Base-by-base conservation (phyloP, 306 rosid species). In the Datisca glomerata region DNA sequence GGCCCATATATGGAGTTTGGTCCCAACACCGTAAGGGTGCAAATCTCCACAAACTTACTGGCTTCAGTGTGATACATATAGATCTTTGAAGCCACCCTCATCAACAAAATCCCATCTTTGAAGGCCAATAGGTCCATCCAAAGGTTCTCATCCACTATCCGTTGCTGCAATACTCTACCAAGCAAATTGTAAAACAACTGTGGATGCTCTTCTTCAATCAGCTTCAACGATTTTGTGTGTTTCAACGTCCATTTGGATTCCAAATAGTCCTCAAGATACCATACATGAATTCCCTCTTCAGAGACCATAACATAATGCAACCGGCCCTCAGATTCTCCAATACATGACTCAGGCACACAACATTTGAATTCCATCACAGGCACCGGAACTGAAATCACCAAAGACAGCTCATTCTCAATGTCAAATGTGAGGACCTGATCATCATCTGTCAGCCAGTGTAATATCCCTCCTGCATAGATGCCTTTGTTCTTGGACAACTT, bases 71-170 rank as follows among this genome's bases (percentile, higher is more conserved):
- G 63, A 41, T 65, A 72, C 5, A 51, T 36, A 55, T 63, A 80
- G 2, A 80, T 9, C 19, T 27, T 36, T 14, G 28, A 21, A 12
- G 41, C 54, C 18, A 79, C 78, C 56, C 65, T 75, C 55, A 75
- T 41, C 1, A 80, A 49, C 38, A 75, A 36, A 13, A 63, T 3
- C 18, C 77, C 85, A 18, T 72, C 85, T 41, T 60, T 60, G 51
- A 72, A 75, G 4, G 69, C 72, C 3, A 72, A 35, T 12, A 80
- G 80, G 31, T 60, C 65, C 70, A 80, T 69, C 78, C 72, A 68
- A 7, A 74, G 70, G 9, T 21, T 57, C 31, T 15, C n/a, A 37
- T 21, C 59, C 7, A 5, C 2, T 14, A 18, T n/a, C 49, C 16
- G 3, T 21, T 38, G n/a, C 41, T 48, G 41, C 13, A 14, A 23